phyloP scores from a whole-genome alignment of 2,329 filamentous ascomycete genomes.

The Penicillium sp. region DNA sequence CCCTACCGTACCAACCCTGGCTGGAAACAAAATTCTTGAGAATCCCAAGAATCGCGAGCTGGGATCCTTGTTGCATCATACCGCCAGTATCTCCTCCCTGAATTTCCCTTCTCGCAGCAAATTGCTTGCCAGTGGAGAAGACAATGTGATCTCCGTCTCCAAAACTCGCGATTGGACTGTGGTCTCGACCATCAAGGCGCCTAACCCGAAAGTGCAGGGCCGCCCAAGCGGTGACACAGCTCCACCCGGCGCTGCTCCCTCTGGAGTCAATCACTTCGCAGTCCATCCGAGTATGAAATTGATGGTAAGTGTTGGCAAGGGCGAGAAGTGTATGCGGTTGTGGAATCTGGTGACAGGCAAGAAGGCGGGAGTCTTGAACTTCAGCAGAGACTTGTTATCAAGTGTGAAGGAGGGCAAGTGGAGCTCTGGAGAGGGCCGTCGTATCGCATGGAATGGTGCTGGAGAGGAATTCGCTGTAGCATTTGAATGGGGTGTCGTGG shows the following conservation, averaged over 20 bases:
- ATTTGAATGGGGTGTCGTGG: constrained; percentile 79
- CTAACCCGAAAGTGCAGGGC: constrained; percentile 74
- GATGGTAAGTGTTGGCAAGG: constrained; percentile 88
- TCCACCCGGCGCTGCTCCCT: constrained; percentile 72
- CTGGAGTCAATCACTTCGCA: constrained; percentile 92
- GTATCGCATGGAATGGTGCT: constrained; percentile 73
- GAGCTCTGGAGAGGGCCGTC: constrained; percentile 76
- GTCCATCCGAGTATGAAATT: constrained; percentile 95
- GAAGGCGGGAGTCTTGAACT: constrained; percentile 90
- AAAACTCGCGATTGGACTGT: constrained; percentile 86
- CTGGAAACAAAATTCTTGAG: constrained; percentile 72
- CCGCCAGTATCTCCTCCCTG: constrained; percentile 74
- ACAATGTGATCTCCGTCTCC: constrained; percentile 86
- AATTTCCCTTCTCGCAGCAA: constrained; percentile 83
- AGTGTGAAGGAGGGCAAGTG: constrained; percentile 74
- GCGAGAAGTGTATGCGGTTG: constrained; percentile 85
- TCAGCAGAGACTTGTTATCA: constrained; percentile 68
- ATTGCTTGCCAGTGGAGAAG: constrained; percentile 81
- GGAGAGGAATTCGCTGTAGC: constrained; percentile 83
- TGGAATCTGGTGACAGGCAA: constrained; percentile 98
- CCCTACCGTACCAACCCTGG: constrained; percentile 63
- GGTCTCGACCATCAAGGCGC: constrained; percentile 83
- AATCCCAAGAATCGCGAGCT: constrained; percentile 85
- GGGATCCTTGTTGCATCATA: constrained; percentile 82
- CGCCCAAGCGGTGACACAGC: constrained; percentile 89